phyloP scores from a whole-genome alignment of 768 basidiomycete genomes.

The Xanthoconium stramineum region DNA sequence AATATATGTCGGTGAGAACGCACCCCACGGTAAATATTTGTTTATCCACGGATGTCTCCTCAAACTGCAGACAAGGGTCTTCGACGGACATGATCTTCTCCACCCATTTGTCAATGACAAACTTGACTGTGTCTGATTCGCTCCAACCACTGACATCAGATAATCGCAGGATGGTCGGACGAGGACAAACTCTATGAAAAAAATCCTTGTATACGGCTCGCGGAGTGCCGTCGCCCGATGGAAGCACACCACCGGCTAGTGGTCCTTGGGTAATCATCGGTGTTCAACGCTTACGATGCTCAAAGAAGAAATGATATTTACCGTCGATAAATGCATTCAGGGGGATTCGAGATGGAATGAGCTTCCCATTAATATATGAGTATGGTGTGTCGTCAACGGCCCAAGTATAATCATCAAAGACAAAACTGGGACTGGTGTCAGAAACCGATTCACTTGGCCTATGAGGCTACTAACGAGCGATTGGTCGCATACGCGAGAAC shows the following conservation, averaged over 20 bases:
- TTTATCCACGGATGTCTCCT: conserved; percentile 15
- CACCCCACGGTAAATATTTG: conserved; percentile 17
- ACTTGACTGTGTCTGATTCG: conserved; percentile 23
- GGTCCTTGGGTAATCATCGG: conserved; percentile 29
- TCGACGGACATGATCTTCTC: conserved; percentile 31
- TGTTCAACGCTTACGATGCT: background rate
- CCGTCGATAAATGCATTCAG: conserved; percentile 35
- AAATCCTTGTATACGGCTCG: conserved; percentile 35
- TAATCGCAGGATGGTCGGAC: conserved; percentile 31
- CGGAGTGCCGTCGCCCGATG: conserved; percentile 27
- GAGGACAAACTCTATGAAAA: conserved; percentile 37
- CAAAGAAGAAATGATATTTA: conserved; percentile 4
- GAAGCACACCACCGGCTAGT: conserved; percentile 35
- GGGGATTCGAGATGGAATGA: conserved; percentile 38
- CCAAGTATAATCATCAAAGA: conserved; percentile 44
- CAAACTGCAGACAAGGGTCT: conserved; percentile 39
- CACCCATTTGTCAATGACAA: conserved; percentile 35
- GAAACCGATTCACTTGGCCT: background rate
- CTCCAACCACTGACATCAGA: conserved; percentile 22
- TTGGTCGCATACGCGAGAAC: conserved; percentile 33
- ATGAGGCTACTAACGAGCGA: conserved; percentile 29
- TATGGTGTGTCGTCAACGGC: conserved; percentile 31
- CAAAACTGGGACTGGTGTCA: conserved; percentile 27
- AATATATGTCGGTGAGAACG: background rate
- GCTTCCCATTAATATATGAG: conserved; percentile 32